These are phyloP conservation scores for Choiromyces venosus DNA, from an alignment of 495 filamentous ascomycete genomes.

Conservation along the genomic window DNA sequence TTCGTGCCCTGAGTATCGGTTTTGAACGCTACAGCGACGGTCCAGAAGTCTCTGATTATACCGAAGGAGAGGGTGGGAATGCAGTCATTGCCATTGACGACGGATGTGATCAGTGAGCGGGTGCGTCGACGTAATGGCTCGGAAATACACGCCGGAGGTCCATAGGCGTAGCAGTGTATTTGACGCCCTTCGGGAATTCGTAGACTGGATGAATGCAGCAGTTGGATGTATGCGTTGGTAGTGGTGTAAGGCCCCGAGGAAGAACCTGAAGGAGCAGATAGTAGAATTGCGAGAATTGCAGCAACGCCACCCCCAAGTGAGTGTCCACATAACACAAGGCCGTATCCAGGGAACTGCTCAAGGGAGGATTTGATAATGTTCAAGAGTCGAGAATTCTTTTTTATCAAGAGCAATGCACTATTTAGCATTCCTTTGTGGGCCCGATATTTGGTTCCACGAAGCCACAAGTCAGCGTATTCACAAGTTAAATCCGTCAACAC, in stretches of 20 bases:
- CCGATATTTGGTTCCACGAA: conserved; percentile 62
- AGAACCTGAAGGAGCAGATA: conserved; percentile 56
- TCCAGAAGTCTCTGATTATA: conserved; percentile 69
- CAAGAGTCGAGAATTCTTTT: conserved; percentile 60
- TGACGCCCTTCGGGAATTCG: conserved; percentile 60
- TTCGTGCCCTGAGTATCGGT: conserved; percentile 60
- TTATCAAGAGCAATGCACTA: conserved; percentile 63
- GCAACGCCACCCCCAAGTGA: conserved; percentile 72
- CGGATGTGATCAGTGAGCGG: conserved; percentile 67
- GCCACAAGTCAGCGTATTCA: conserved; percentile 67
- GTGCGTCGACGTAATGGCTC: conserved; percentile 65
- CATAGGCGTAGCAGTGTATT: conserved; percentile 75
- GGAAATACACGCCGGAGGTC: conserved; percentile 67
- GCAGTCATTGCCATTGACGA: conserved; percentile 66
- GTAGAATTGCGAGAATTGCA: conserved; percentile 66
- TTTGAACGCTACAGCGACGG: conserved; percentile 65
- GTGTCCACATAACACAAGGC: conserved; percentile 70
- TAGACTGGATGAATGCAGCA: conserved; percentile 48
- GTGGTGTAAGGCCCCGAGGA: conserved; percentile 56
- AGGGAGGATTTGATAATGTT: conserved; percentile 64
- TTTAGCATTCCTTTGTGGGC: conserved; percentile 82
- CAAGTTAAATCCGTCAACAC: conserved; percentile 76
- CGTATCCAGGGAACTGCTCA: conserved; percentile 65
- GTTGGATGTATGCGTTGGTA: conserved; percentile 38
- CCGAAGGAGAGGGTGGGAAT: conserved; percentile 71